Conservation (phyloP, 1,284 basidiomycete species). For the Earliella scabrosa region DNA sequence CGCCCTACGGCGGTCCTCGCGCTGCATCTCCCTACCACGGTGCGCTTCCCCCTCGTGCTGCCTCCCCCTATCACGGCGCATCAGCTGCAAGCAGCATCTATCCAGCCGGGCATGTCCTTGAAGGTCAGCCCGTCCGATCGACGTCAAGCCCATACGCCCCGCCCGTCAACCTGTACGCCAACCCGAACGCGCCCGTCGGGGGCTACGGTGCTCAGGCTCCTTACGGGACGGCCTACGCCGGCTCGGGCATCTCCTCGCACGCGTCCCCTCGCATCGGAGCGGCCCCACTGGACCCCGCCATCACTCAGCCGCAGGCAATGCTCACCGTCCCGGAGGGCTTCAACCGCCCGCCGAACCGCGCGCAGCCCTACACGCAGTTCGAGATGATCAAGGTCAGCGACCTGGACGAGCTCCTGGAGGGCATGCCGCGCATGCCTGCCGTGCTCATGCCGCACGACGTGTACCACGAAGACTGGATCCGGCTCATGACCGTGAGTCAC, state of each 20-base stretch:
- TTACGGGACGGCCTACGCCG: conserved; percentile 4
- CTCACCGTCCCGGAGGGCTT: conserved; percentile 72
- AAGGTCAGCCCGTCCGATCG: conserved; percentile 27
- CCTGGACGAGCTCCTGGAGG: conserved; percentile 71
- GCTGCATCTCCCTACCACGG: conserved; percentile 27
- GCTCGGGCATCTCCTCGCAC: conserved; percentile 15
- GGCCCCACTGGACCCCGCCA: conserved; percentile 22
- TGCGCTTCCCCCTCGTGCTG: conserved; percentile 32
- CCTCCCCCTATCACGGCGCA: conserved; percentile 24
- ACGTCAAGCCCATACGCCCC: conserved; percentile 30
- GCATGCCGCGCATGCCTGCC: conserved; percentile 69
- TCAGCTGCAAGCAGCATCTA: conserved; percentile 21
- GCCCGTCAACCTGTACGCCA: conserved; percentile 17
- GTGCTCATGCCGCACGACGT: conserved; percentile 79
- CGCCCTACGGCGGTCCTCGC: conserved; percentile 37
- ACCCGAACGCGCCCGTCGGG: conserved; percentile 1
- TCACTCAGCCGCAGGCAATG: conserved; percentile 48
- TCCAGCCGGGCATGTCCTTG: conserved; percentile 32
- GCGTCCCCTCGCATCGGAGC: conserved; percentile 30
- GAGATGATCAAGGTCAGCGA: conserved; percentile 70
- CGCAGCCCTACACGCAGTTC: conserved; percentile 71
- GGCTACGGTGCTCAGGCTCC: conserved; percentile 33
- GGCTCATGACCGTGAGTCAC: conserved; percentile 66
- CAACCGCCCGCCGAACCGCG: conserved; percentile 66
- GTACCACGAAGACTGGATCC: conserved; percentile 74